Evolutionary conservation across 2,329 filamentous ascomycete genomes (phyloP).

Genomic region (Trichoderma aggressivum): DNA sequence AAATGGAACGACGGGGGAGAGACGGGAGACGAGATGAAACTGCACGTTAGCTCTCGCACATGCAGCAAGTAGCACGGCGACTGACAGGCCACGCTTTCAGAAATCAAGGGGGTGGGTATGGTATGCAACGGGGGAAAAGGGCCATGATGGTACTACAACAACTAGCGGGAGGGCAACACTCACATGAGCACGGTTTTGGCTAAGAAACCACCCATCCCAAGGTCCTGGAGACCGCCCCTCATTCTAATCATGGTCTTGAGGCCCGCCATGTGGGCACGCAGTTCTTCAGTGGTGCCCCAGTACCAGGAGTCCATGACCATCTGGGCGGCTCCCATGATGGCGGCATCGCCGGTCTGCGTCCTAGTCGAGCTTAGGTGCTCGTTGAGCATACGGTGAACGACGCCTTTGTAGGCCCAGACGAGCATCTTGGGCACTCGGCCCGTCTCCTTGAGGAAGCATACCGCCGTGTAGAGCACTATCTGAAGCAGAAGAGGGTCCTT

Average conservation of each 20-base stretch:
- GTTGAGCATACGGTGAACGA: conserved; percentile 45
- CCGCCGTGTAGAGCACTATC: conserved; percentile 48
- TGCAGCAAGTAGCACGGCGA: not conserved
- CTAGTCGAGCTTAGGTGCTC: conserved; percentile 40
- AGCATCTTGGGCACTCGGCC: conserved; percentile 44
- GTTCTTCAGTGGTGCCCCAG: conserved; percentile 45
- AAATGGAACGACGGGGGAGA: not conserved
- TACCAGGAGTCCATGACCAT: conserved; percentile 53
- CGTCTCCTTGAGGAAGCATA: conserved; percentile 50
- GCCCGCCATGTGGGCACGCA: conserved; percentile 45
- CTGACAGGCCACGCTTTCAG: not conserved
- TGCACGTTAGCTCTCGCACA: not conserved
- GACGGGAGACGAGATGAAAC: not conserved
- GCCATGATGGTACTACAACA: not conserved
- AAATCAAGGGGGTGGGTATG: not conserved
- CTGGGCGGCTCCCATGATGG: conserved; percentile 47
- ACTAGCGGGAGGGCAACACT: conserved; percentile 23
- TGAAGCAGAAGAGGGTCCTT: conserved; percentile 49
- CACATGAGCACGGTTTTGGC: conserved; percentile 49
- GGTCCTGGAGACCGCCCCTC: conserved; percentile 43
- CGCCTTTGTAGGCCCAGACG: conserved; percentile 42
- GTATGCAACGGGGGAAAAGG: not conserved
- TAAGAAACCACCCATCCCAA: conserved; percentile 46
- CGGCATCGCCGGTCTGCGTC: conserved; percentile 41
- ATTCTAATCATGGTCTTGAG: conserved; percentile 47